Conservation (phyloP, 805 yeast genomes). For the Saccharomyces jurei region DNA sequence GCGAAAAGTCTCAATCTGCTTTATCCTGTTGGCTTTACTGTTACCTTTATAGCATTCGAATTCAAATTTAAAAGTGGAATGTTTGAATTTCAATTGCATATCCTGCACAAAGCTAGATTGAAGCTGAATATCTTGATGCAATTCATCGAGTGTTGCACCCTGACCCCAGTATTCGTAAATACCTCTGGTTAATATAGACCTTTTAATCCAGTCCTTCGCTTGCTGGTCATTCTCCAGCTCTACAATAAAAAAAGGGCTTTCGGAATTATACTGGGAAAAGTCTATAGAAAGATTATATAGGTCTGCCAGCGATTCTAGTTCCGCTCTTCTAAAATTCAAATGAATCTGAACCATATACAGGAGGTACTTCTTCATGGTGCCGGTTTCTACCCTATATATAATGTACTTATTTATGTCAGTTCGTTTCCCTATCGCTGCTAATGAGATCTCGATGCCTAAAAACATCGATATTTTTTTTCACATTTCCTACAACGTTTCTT, state of each 20-base stretch:
- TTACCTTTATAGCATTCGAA: constrained; percentile 72
- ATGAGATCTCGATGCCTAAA: not conserved
- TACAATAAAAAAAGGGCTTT: constrained; percentile 64
- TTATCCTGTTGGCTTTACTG: constrained; percentile 38
- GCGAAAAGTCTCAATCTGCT: constrained; percentile 61
- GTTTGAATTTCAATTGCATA: constrained; percentile 28
- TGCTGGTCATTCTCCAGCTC: constrained; percentile 56
- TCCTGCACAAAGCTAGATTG: constrained; percentile 18
- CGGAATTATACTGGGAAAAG: constrained; percentile 47
- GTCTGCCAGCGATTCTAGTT: constrained; percentile 76
- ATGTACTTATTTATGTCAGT: not conserved
- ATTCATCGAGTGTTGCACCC: constrained; percentile 45
- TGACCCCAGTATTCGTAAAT: constrained; percentile 78
- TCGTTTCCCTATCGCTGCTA: not conserved
- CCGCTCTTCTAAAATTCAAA: constrained; percentile 70
- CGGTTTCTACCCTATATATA: not conserved
- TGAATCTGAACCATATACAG: constrained; percentile 83
- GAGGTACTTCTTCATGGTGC: constrained; percentile 40
- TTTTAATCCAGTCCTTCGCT: constrained; percentile 53
- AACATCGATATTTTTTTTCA: not conserved
- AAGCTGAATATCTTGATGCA: constrained; percentile 43
- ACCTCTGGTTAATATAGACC: constrained; percentile 66
- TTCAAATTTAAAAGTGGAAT: constrained; percentile 69
- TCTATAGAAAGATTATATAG: constrained; percentile 50
- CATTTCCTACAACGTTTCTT: not conserved